Evolutionary conservation across 1,284 basidiomycete species (phyloP).

Genomic region (Lentinula novae-zelandiae): DNA sequence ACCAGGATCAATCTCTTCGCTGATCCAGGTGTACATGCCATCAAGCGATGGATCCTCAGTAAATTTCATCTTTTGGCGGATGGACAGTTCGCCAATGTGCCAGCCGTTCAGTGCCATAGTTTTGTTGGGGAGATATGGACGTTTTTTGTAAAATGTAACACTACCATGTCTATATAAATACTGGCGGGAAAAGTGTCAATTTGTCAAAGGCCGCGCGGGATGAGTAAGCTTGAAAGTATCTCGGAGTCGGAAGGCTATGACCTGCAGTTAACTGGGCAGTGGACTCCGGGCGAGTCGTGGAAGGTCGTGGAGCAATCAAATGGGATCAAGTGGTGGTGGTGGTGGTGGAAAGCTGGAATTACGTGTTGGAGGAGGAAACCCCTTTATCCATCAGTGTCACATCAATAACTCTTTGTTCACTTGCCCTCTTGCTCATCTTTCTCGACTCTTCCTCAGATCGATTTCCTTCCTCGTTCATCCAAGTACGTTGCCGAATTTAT

Average conservation of each 20-base stretch:
- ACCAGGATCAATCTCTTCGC: constrained; percentile 37
- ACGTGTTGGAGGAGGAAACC: too few species aligned
- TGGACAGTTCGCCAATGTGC: constrained; percentile 40
- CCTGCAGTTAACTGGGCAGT: not conserved
- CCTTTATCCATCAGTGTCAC: too few species aligned
- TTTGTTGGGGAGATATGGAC: not conserved
- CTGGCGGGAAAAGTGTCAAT: not conserved
- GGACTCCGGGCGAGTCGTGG: not conserved
- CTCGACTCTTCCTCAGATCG: not conserved
- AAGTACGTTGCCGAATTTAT: not conserved
- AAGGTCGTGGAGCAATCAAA: not conserved
- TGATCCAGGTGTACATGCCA: constrained; percentile 25
- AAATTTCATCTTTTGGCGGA: constrained; percentile 34
- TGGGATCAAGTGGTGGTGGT: too few species aligned
- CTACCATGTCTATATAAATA: not conserved
- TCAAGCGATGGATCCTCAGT: constrained; percentile 27
- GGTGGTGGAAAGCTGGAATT: too few species aligned
- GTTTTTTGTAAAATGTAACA: not conserved
- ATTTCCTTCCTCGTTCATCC: not conserved
- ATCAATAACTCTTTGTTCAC: too few species aligned
- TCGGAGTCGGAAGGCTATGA: not conserved
- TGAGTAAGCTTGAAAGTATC: not conserved
- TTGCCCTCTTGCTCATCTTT: not conserved
- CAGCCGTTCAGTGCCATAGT: constrained; percentile 33
- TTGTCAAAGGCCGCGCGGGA: not conserved